phyloP scores from a whole-genome alignment of 2,329 filamentous ascomycete genomes.

The Nakataea oryzae region DNA sequence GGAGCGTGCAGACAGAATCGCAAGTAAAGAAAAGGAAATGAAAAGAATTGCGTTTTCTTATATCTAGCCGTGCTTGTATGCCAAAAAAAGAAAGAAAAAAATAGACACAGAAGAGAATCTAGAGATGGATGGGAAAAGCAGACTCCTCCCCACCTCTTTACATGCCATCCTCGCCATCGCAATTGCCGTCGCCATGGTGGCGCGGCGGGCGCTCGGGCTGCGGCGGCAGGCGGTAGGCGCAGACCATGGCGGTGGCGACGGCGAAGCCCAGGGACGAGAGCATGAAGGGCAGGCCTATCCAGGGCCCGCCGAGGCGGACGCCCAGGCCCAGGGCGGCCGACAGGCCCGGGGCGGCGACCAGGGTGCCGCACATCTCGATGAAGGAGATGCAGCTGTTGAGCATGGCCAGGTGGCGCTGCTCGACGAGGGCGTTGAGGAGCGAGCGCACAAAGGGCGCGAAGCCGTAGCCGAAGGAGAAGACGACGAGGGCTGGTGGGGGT shows the following conservation, averaged over 20 bases:
- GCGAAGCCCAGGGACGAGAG: constrained; percentile 21
- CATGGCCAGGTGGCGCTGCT: constrained; percentile 40
- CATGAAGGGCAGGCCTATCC: constrained; percentile 39
- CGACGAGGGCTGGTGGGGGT: constrained; percentile 27
- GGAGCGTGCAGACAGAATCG: too few species aligned
- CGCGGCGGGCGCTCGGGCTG: too few species aligned
- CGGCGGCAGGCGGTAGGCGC: constrained; percentile 12
- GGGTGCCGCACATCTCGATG: constrained; percentile 35
- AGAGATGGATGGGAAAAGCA: not conserved
- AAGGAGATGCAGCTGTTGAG: constrained; percentile 42
- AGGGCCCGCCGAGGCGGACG: constrained; percentile 31
- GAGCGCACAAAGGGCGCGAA: constrained; percentile 32
- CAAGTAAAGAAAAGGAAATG: not conserved
- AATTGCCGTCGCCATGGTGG: not conserved
- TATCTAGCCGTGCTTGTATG: too few species aligned
- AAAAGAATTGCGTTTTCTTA: not conserved
- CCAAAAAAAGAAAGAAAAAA: too few species aligned
- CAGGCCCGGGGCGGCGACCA: constrained; percentile 34
- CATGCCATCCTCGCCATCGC: not conserved
- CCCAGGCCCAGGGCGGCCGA: constrained; percentile 35
- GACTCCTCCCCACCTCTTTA: not conserved
- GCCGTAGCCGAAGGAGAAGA: constrained; percentile 34
- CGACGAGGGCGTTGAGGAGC: constrained; percentile 41
- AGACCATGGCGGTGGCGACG: constrained; percentile 18
- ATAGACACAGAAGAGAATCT: too few species aligned